Evolutionary conservation across 352 stramenopile species (phyloP).

Genomic region (Globisporangium orthogonon): DNA sequence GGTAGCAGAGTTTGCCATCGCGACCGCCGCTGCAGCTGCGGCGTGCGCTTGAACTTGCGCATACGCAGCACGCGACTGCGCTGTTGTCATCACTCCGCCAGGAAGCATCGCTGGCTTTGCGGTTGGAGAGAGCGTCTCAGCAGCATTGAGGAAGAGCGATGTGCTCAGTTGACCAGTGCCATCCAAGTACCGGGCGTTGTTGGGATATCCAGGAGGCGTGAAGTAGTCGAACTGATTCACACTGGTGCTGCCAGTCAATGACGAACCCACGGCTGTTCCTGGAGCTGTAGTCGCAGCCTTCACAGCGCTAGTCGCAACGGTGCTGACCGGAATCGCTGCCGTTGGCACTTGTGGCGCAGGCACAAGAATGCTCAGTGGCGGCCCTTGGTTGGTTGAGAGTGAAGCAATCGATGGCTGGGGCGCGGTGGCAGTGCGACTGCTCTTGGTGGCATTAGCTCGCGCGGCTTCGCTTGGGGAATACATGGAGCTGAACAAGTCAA

Average conservation of each 20-base stretch:
- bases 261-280: constrained; percentile 5
- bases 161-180: constrained; percentile 18
- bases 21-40: constrained; percentile 31
- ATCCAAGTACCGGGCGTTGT: constrained; percentile 21
- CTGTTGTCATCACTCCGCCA: not conserved
- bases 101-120: constrained; percentile 26
- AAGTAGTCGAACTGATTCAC: constrained; percentile 46
- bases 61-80: constrained; percentile 13
- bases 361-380: constrained; percentile 25
- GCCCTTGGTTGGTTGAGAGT: constrained; percentile 4
- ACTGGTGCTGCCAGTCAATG: not conserved
- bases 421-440: not conserved
- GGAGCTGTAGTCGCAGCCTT: not conserved
- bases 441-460: not conserved
- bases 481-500: constrained; percentile 65
- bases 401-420: constrained; percentile 8
- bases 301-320: not conserved
- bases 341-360: constrained; percentile 21
- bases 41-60: constrained; percentile 17
- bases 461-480: constrained; percentile 27
- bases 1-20: constrained; percentile 50
- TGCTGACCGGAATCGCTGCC: constrained; percentile 22
- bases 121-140: constrained; percentile 31
- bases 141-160: constrained; percentile 30
- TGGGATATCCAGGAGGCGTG: constrained; percentile 40